phyloP scores from a whole-genome alignment of 805 yeast genomes.

The Pichia gijzeniarum region DNA sequence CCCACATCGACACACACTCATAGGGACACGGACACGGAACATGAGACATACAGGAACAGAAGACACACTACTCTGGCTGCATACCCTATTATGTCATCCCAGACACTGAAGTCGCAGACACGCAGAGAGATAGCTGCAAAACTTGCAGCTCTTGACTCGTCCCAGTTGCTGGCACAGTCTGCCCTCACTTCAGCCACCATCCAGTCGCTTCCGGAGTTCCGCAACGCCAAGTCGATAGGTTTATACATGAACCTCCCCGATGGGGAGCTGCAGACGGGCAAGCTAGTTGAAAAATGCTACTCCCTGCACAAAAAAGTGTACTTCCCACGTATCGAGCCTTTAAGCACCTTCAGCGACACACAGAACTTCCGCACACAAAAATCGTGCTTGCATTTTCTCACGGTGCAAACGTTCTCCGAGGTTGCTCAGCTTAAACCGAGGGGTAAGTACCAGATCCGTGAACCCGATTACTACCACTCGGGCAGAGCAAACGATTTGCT shows the following conservation, averaged over 20 bases:
- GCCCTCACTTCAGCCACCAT: not conserved
- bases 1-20: no score
- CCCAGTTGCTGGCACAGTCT: slow-evolving; percentile 3
- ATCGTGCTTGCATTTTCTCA: slow-evolving; percentile 52
- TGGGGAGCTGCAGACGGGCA: slow-evolving; percentile 59
- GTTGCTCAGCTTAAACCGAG: slow-evolving; percentile 49
- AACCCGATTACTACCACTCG: slow-evolving; percentile 41
- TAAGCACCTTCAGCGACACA: slow-evolving; percentile 25
- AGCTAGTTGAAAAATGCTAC: slow-evolving; percentile 48
- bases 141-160: not conserved
- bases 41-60: no score
- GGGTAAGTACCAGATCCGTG: slow-evolving; percentile 62
- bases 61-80: no score
- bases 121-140: slow-evolving; percentile 5
- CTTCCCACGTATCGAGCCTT: slow-evolving; percentile 42
- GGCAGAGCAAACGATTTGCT: slow-evolving; percentile 21
- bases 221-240: slow-evolving; percentile 45
- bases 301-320: slow-evolving; percentile 42
- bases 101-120: slow-evolving; percentile 2
- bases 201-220: slow-evolving; percentile 24
- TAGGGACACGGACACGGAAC: no score
- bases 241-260: slow-evolving; percentile 72
- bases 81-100: slow-evolving; percentile 6
- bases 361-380: slow-evolving; percentile 26
- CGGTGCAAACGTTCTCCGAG: slow-evolving; percentile 36